A percentile compares a stretch with the other conserved stretches of the same genome.
Evolutionary conservation across 2,329 filamentous ascomycete genomes (phyloP).

Genomic region (Orbilia quercus): DNA sequence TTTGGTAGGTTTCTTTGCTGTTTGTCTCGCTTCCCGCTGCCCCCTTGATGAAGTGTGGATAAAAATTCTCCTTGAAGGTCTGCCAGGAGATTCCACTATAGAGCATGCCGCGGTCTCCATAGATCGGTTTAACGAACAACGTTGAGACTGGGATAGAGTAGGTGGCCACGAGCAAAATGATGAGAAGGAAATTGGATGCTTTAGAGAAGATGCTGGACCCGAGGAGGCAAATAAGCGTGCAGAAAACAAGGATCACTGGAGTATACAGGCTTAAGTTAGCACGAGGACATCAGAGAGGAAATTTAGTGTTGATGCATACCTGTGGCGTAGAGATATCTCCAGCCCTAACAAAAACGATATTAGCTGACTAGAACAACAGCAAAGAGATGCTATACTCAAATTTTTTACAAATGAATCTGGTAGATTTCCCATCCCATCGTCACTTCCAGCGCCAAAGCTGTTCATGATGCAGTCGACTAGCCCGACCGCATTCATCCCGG

Average conservation of each 20-base stretch:
- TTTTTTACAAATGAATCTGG: slow-evolving; percentile 65
- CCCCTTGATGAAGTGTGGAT: slow-evolving; percentile 74
- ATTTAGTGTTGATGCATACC: slow-evolving; percentile 1
- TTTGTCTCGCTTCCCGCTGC: slow-evolving; percentile 71
- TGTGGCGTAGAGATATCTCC: slow-evolving; percentile 79
- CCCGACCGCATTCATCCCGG: slow-evolving; percentile 86
- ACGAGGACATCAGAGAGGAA: not conserved
- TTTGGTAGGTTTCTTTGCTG: slow-evolving; percentile 77
- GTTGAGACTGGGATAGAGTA: slow-evolving; percentile 86
- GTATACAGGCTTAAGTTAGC: not conserved
- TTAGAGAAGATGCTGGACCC: slow-evolving; percentile 83
- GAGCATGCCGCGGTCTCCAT: slow-evolving; percentile 71
- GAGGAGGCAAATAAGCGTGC: slow-evolving; percentile 79
- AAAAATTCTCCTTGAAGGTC: slow-evolving; percentile 79
- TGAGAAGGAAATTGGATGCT: slow-evolving; percentile 79
- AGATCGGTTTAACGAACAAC: slow-evolving; percentile 75
- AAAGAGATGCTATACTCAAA: no score
- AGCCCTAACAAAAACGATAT: slow-evolving; percentile 73
- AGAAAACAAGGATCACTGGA: slow-evolving; percentile 72
- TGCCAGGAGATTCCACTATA: slow-evolving; percentile 80
- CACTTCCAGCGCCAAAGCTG: slow-evolving; percentile 73
- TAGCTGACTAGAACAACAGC: not conserved
- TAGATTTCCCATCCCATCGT: slow-evolving; percentile 71
- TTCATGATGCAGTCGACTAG: slow-evolving; percentile 83
- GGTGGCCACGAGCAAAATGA: slow-evolving; percentile 77